phyloP scores from a whole-genome alignment of 2,329 filamentous ascomycete genomes.

The Grosmannia serpens region DNA sequence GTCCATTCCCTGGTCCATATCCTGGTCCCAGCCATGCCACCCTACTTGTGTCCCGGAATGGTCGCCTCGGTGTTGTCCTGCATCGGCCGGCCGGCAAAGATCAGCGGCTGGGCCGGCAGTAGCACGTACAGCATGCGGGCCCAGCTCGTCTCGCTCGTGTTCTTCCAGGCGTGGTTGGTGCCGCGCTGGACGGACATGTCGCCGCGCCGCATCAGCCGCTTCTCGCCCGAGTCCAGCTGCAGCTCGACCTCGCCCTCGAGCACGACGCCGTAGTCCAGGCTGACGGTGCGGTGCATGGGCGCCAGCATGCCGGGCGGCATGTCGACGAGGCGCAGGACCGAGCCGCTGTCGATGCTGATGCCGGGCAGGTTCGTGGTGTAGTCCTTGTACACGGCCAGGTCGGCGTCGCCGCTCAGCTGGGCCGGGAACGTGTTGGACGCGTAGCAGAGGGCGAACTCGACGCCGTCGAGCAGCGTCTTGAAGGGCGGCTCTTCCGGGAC shows the following conservation, averaged over 20 bases:
- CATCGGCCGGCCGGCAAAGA: slow-evolving; percentile 12
- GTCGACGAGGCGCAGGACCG: slow-evolving; percentile 12
- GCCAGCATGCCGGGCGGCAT: slow-evolving; percentile 7
- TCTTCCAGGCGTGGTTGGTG: slow-evolving; percentile 32
- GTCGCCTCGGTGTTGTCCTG: slow-evolving; percentile 21
- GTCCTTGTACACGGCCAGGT: slow-evolving; percentile 6
- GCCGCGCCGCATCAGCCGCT: slow-evolving; percentile 26
- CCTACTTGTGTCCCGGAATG: neutral
- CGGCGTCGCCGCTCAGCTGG: slow-evolving; percentile 3
- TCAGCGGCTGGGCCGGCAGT: slow-evolving; percentile 15
- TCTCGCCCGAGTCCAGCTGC: slow-evolving; percentile 30
- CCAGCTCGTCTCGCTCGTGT: slow-evolving; percentile 30
- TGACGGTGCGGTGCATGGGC: slow-evolving; percentile 13
- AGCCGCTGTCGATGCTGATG: slow-evolving; percentile 10
- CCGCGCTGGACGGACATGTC: slow-evolving; percentile 34
- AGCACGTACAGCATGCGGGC: slow-evolving; percentile 30
- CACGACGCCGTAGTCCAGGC: slow-evolving; percentile 25
- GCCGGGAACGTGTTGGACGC: slow-evolving; percentile 7
- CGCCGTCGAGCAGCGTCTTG: slow-evolving; percentile 2
- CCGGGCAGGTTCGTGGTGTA: slow-evolving; percentile 6
- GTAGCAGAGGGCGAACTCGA: slow-evolving; percentile 9
- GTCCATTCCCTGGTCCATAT: too few relatives aligned
- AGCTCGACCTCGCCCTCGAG: slow-evolving; percentile 33
- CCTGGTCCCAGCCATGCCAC: too few relatives aligned
- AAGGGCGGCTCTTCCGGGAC: slow-evolving; percentile 8